Evolutionary conservation across 2,329 filamentous ascomycete species (phyloP).

Genomic region (Thermochaetoides dissita): DNA sequence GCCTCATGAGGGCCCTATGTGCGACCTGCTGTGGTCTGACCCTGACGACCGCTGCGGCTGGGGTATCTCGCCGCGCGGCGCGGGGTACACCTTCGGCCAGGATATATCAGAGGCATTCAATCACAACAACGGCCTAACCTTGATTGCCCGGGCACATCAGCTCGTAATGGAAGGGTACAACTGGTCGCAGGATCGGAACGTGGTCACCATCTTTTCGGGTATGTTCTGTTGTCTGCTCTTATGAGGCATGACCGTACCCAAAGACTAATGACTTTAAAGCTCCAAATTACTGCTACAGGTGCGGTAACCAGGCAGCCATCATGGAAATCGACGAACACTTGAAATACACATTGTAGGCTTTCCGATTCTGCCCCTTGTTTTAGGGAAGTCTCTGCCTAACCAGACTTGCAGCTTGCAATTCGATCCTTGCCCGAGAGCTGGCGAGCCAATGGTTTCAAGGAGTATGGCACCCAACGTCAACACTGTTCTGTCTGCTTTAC

Average conservation of each 20-base stretch:
- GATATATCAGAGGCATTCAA: slow-evolving; percentile 99
- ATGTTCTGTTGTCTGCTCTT: slow-evolving; percentile 17
- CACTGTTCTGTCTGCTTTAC: slow-evolving; percentile 7
- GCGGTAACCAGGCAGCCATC: slow-evolving; percentile 98
- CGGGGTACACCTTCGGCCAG: slow-evolving; percentile 89
- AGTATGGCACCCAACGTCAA: slow-evolving; percentile 31
- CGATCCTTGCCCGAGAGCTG: slow-evolving; percentile 91
- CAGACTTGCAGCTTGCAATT: slow-evolving; percentile 76
- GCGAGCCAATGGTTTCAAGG: slow-evolving; percentile 97
- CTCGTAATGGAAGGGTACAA: slow-evolving; percentile 99
- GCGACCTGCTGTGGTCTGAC: slow-evolving; percentile 94
- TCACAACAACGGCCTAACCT: slow-evolving; percentile 92
- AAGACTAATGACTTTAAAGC: slow-evolving; percentile 28
- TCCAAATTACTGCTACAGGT: slow-evolving; percentile 95
- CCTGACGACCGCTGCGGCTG: slow-evolving; percentile 92
- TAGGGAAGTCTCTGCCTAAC: slow-evolving; percentile 2
- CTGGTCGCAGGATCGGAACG: slow-evolving; percentile 96
- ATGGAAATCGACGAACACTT: slow-evolving; percentile 99
- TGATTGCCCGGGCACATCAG: slow-evolving; percentile 93
- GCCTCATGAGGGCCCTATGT: slow-evolving; percentile 96
- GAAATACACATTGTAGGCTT: slow-evolving; percentile 94
- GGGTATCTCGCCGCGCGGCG: slow-evolving; percentile 89
- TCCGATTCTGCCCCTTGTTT: neutral
- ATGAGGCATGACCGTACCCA: neutral
- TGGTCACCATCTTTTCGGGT: slow-evolving; percentile 98